These are phyloP conservation scores for Pachysandra terminalis DNA, from an alignment of 164 flowering plant species.

Conservation along the genomic window DNA sequence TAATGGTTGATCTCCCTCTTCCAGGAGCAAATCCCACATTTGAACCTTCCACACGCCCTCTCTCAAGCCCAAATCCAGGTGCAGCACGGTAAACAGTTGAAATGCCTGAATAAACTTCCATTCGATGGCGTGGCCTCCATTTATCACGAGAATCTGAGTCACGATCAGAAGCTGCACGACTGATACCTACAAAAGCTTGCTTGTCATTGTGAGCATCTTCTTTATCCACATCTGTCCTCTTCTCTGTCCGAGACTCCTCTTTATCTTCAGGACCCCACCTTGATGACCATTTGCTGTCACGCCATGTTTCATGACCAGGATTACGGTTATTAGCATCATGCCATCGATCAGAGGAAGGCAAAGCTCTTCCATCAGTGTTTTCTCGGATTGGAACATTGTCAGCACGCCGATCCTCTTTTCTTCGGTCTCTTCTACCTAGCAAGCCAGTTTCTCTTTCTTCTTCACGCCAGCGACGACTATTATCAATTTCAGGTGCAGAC, in stretches of 20 bases:
- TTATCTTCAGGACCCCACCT: conserved; percentile 98
- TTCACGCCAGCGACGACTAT: conserved; percentile 84
- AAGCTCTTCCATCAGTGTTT: conserved; percentile 39
- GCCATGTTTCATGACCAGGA: conserved; percentile 61
- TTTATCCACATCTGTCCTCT: conserved; percentile 56
- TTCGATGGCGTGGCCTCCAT: conserved; percentile 94
- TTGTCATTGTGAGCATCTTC: conserved; percentile 62
- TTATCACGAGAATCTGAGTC: conserved; percentile 86
- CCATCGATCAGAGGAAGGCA: conserved; percentile 72
- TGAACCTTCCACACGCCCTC: conserved; percentile 57
- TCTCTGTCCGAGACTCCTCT: conserved; percentile 77
- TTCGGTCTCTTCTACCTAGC: conserved; percentile 74
- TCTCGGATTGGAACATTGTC: conserved; percentile 50
- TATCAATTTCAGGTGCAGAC: conserved; percentile 54
- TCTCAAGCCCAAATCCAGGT: conserved; percentile 82
- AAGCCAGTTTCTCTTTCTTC: conserved; percentile 93
- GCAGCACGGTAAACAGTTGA: conserved; percentile 66
- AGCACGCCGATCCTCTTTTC: conserved; percentile 68
- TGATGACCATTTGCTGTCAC: conserved; percentile 88
- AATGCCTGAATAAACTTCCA: conserved; percentile 62
- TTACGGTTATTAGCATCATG: conserved; percentile 54
- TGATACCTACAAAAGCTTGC: conserved; percentile 36
- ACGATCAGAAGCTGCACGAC: conserved; percentile 56
- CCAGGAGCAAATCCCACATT: conserved; percentile 71
- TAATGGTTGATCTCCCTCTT: conserved; percentile 63